Percentiles rank a stretch among this genome's conserved stretches.
phyloP scores from a whole-genome alignment of 2,329 filamentous ascomycete species.

The Botrytis pseudocinerea region DNA sequence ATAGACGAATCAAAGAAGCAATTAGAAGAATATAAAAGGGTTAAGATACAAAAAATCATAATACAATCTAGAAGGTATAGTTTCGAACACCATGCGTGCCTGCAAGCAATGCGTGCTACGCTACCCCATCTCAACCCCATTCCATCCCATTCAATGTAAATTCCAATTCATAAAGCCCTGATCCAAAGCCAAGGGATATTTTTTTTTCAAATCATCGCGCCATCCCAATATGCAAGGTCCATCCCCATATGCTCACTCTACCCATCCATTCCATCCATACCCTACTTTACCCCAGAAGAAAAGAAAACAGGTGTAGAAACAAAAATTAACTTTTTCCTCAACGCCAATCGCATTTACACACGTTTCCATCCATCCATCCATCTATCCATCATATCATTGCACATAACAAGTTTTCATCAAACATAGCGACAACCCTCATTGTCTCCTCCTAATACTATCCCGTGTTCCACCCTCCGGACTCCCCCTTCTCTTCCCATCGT shows the following conservation, averaged over 20 bases:
- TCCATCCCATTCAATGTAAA: constrained; percentile 29
- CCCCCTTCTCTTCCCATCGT: constrained; percentile 52
- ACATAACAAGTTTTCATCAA: not conserved
- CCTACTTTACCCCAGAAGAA: not conserved
- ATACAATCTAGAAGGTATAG: constrained; percentile 35
- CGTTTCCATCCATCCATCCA: not conserved
- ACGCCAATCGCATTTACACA: constrained; percentile 15
- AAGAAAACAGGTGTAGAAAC: not conserved
- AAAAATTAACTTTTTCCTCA: constrained; percentile 7
- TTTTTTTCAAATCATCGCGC: constrained; percentile 17
- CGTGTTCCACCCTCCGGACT: constrained; percentile 51
- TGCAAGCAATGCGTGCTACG: constrained; percentile 26
- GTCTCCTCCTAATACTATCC: constrained; percentile 50
- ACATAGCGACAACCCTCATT: constrained; percentile 32
- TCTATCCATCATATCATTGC: not conserved
- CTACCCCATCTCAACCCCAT: constrained; percentile 30
- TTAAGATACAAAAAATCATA: constrained; percentile 25
- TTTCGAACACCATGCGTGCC: constrained; percentile 26
- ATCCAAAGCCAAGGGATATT: constrained; percentile 3
- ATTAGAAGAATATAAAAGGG: constrained; percentile 12
- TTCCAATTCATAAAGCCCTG: constrained; percentile 15
- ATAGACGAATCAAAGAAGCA: not conserved
- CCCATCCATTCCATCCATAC: not conserved
- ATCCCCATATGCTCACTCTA: constrained; percentile 11
- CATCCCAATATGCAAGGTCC: constrained; percentile 22